Base-by-base conservation (phyloP, 768 basidiomycete species). In the Paxillus rubicundulus region DNA sequence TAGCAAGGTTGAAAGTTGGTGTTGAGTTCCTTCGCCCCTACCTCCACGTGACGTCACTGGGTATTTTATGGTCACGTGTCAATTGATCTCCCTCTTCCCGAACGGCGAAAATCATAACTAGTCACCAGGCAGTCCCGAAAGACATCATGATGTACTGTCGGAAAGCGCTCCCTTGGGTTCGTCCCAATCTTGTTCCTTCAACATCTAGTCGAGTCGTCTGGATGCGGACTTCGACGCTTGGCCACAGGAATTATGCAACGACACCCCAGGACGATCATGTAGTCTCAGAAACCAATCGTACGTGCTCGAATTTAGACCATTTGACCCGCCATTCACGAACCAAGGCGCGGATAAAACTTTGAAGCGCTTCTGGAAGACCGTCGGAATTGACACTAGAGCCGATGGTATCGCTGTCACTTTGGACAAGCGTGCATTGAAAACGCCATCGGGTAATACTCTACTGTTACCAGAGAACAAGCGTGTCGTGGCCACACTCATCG, bases 341-440 rank as follows among this genome's bases (percentile, higher is more conserved):
- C 2, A 49, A 97, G 94, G 88, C 54, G 92, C 91, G 10, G 92
- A 97, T 70, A 81, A 83, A 36, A 89, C 91, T 2, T 75, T 91
- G 69, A 87, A 88, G 58, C 78, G 97, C 21, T 98, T 98, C 67
- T 99, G 97, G 97, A 94, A 93, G 65, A 81, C 80, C 0, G 97
- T 95, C n/a, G 81, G 81, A 16, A 75, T 98, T 49, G 83, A 87
- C 56, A 70, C 77, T 50, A 79, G 78, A 55, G 75, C 71, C 5
- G 74, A 80, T 54, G 69, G 72, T 30, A 71, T 84, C 52, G 72
- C 77, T 4, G 77, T 97, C 28, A 90, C 85, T 5, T 77, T 98
- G 46, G 95, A 97, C 73, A 81, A 80, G 59, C 83, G 92, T 33
- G 75, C 89, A 1, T 77, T 99, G 52, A 96, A 91, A 69, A 98